Evolutionary conservation across 306 rosid species (phyloP).

Genomic region (Elaeagnus macrophylla): DNA sequence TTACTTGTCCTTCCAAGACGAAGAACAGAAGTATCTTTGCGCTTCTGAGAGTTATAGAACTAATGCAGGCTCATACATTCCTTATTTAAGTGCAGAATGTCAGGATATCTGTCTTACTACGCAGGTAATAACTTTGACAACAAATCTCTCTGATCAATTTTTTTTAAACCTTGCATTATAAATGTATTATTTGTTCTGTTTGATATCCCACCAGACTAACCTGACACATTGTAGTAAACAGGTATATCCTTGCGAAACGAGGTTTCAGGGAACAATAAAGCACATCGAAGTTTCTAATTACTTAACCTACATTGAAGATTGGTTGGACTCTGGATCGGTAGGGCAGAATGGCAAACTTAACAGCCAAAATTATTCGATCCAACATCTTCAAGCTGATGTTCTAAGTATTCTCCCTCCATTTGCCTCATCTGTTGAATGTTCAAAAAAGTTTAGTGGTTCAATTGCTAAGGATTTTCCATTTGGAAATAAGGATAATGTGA

Average conservation of each 20-base stretch:
- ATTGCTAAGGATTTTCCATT: conserved; percentile 38
- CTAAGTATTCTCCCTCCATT: conserved; percentile 52
- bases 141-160: conserved; percentile 9
- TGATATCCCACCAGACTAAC: conserved; percentile 21
- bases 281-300: conserved; percentile 49
- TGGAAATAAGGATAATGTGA: conserved; percentile 32
- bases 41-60: conserved; percentile 19
- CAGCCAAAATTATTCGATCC: conserved; percentile 34
- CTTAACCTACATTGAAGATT: conserved; percentile 34
- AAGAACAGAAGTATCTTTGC: conserved; percentile 25
- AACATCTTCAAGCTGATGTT: conserved; percentile 57
- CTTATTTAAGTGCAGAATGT: conserved; percentile 59
- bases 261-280: conserved; percentile 50
- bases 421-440: conserved; percentile 32
- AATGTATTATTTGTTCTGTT: conserved; percentile 15
- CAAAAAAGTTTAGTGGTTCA: conserved; percentile 33
- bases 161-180: conserved; percentile 11
- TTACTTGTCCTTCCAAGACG: conserved; percentile 52
- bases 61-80: conserved; percentile 29
- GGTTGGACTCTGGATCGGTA: conserved; percentile 16
- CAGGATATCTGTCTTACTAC: conserved; percentile 38
- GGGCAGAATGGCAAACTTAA: conserved; percentile 15
- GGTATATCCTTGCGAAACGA: conserved; percentile 57
- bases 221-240: conserved; percentile 30
- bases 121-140: conserved; percentile 48